These are phyloP conservation scores for Haberlea rhodopensis DNA, from an alignment of 257 asterid genomes.

Conservation along the genomic window DNA sequence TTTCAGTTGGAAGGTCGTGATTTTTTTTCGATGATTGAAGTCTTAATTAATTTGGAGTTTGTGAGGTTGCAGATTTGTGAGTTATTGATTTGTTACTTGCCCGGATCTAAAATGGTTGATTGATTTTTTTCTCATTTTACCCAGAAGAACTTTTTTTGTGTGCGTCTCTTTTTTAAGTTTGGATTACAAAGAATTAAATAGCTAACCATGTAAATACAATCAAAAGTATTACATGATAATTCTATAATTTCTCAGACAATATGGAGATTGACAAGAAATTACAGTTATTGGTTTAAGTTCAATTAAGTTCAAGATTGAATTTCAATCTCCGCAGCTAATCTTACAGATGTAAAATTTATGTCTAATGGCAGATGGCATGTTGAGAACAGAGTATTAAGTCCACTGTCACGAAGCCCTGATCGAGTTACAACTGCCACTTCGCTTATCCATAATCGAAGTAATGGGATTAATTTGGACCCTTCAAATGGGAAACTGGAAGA, in stretches of 20 bases:
- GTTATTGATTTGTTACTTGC: constrained; percentile 10
- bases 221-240: no score
- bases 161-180: not conserved
- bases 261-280: not conserved
- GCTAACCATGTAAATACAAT: not conserved
- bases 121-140: not conserved
- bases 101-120: constrained; percentile 20
- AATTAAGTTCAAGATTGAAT: not conserved
- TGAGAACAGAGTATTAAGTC: constrained; percentile 54
- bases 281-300: constrained; percentile 7
- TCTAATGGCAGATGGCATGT: constrained; percentile 57
- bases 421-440: constrained; percentile 55
- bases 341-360: constrained; percentile 11
- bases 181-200: no score
- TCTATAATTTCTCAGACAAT: not conserved
- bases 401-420: constrained; percentile 65
- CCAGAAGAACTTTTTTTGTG: not conserved
- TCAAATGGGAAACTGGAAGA: constrained; percentile 62
- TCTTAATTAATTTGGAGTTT: not conserved
- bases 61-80: not conserved
- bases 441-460: constrained; percentile 63
- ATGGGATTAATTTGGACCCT: constrained; percentile 59
- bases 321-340: not conserved
- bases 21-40: constrained; percentile 14
- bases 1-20: not conserved